phyloP scores from a whole-genome alignment of 805 yeast genomes.

The Debaryomyces maramus region DNA sequence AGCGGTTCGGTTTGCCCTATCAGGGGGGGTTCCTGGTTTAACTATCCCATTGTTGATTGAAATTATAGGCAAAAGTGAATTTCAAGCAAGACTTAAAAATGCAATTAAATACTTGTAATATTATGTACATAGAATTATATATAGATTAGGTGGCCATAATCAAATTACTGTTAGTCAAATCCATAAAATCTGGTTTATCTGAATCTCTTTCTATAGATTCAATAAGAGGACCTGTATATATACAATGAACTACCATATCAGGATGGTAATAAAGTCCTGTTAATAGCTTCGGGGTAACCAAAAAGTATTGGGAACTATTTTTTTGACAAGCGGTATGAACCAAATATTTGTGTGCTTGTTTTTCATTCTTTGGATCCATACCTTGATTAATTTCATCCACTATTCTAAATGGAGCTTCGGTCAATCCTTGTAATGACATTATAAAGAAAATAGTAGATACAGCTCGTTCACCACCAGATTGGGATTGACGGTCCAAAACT shows the following conservation, averaged over 20 bases:
- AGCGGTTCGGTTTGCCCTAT: conserved; percentile 62
- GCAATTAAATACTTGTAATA: conserved; percentile 10
- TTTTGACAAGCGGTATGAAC: conserved; percentile 74
- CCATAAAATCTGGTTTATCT: conserved; percentile 28
- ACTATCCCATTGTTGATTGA: conserved; percentile 58
- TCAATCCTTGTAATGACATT: conserved; percentile 84
- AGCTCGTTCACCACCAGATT: conserved; percentile 97
- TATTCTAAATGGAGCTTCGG: conserved; percentile 88
- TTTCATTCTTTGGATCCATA: conserved; percentile 93
- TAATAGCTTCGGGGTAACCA: conserved; percentile 89
- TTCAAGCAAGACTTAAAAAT: conserved; percentile 22
- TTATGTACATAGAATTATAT: conserved; percentile 7
- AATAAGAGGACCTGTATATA: conserved; percentile 44
- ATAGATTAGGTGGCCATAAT: not conserved
- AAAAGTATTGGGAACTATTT: conserved; percentile 74
- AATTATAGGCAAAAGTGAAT: conserved; percentile 50
- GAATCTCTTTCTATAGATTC: conserved; percentile 16
- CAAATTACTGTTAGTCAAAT: conserved; percentile 21
- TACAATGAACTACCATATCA: conserved; percentile 83
- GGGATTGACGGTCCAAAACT: conserved; percentile 79
- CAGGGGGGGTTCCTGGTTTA: conserved; percentile 71
- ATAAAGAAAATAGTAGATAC: conserved; percentile 89
- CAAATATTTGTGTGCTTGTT: conserved; percentile 79
- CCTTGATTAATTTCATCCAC: conserved; percentile 99
- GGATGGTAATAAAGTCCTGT: conserved; percentile 75